These are phyloP conservation scores for Falciphora oryzae DNA, from an alignment of 2,329 filamentous ascomycete genomes.

Conservation along the genomic window DNA sequence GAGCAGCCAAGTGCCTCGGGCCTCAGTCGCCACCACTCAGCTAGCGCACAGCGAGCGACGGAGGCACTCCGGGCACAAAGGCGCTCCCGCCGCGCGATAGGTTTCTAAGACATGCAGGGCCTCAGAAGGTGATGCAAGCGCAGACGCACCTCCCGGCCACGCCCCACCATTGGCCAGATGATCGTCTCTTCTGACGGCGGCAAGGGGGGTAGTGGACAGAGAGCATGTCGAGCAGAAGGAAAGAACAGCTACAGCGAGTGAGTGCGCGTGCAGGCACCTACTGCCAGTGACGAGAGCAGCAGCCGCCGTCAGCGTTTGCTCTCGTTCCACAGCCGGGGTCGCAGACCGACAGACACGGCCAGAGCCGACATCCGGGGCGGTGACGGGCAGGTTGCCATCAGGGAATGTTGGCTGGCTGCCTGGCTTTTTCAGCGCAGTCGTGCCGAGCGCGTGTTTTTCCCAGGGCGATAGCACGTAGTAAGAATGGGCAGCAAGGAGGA, in stretches of 20 bases:
- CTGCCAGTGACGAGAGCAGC: background rate
- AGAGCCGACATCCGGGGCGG: background rate
- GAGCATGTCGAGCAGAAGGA: background rate
- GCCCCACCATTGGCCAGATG: constrained; percentile 13
- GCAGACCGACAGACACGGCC: background rate
- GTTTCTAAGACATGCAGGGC: constrained; percentile 11
- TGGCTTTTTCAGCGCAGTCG: background rate
- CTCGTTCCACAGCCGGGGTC: background rate
- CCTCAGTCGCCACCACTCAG: background rate
- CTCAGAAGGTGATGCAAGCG: constrained; percentile 7
- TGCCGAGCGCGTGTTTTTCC: background rate
- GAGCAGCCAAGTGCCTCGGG: background rate
- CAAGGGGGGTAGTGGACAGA: background rate
- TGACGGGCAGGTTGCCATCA: background rate
- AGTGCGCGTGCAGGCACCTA: no score
- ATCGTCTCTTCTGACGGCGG: constrained; percentile 12
- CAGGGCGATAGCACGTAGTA: background rate
- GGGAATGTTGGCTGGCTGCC: background rate
- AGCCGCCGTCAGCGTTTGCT: background rate
- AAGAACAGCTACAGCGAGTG: background rate
- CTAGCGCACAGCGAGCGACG: no score
- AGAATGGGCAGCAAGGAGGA: background rate
- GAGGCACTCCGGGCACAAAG: background rate
- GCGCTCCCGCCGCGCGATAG: background rate
- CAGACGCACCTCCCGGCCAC: constrained; percentile 8